Evolutionary conservation across 163 green algal genomes (phyloP).

Genomic region (Scenedesmus sp.): DNA sequence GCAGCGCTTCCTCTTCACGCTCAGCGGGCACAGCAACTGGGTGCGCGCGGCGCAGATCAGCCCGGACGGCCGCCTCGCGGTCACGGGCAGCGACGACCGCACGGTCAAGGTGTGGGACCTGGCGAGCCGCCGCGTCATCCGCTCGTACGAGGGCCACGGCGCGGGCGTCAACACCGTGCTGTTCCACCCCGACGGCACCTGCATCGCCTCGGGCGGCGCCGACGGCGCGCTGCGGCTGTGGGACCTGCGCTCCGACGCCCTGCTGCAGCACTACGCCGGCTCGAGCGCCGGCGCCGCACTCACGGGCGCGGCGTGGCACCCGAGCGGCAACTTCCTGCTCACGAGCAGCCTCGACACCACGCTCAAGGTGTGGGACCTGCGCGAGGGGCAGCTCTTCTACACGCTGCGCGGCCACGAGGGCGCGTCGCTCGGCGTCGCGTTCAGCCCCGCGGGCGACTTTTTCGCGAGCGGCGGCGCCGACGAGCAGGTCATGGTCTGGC

Average conservation of each 20-base stretch:
- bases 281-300: slow-evolving; percentile 70
- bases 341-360: slow-evolving; percentile 81
- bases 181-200: slow-evolving; percentile 91
- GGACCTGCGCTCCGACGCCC: slow-evolving; percentile 77
- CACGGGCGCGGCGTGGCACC: slow-evolving; percentile 81
- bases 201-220: slow-evolving; percentile 67
- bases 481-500: slow-evolving; percentile 92
- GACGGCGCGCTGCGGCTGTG: slow-evolving; percentile 81
- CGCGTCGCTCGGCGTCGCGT: slow-evolving; percentile 70
- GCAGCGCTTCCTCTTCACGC: slow-evolving; percentile 82
- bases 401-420: slow-evolving; percentile 91
- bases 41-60: slow-evolving; percentile 77
- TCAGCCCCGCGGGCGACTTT: slow-evolving; percentile 84
- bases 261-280: slow-evolving; percentile 86
- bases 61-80: slow-evolving; percentile 80
- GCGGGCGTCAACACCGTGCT: slow-evolving; percentile 68
- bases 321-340: slow-evolving; percentile 87
- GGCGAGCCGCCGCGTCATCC: slow-evolving; percentile 63
- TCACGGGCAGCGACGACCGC: slow-evolving; percentile 85
- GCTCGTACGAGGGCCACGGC: slow-evolving; percentile 72
- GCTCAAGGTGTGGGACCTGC: slow-evolving; percentile 90
- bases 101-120: slow-evolving; percentile 86
- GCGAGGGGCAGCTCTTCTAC: slow-evolving; percentile 90
- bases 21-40: slow-evolving; percentile 91
- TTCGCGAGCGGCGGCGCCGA: slow-evolving; percentile 85